These are phyloP conservation scores for Collybiopsis luxurians DNA, from an alignment of 768 basidiomycete species.

Conservation along the genomic window DNA sequence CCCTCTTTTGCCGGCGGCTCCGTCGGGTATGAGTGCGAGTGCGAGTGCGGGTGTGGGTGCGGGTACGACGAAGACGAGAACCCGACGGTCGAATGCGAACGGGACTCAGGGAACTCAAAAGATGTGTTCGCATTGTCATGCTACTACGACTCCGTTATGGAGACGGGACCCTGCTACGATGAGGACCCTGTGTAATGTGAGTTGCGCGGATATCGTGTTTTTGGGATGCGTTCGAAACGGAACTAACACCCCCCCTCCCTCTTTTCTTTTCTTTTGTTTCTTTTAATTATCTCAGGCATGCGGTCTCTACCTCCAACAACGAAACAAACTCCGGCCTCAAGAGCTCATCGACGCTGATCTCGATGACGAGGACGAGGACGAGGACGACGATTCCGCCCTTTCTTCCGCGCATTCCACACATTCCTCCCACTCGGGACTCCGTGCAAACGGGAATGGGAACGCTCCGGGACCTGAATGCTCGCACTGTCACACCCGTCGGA, in stretches of 20 bases:
- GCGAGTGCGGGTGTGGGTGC: background rate
- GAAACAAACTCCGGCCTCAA: conserved; percentile 14
- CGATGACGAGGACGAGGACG: conserved; percentile 6
- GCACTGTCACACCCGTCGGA: conserved; percentile 12
- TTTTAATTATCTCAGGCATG: conserved; percentile 9
- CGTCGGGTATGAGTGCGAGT: no score
- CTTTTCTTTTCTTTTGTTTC: no score
- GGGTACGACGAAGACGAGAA: background rate
- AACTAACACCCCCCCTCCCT: no score
- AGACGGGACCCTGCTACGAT: conserved; percentile 11
- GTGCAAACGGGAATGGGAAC: no score
- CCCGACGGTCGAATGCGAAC: background rate
- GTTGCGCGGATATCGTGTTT: no score
- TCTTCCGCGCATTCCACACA: no score
- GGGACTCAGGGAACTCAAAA: background rate
- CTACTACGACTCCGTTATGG: conserved; percentile 14
- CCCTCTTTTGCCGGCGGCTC: no score
- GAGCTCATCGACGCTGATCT: conserved; percentile 16
- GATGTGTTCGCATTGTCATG: conserved; percentile 13
- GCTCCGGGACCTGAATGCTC: conserved; percentile 13
- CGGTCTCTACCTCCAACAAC: conserved; percentile 15
- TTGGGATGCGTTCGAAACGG: no score
- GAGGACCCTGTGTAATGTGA: conserved; percentile 11
- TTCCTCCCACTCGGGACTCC: no score
- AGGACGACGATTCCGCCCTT: background rate